These are phyloP conservation scores for Gossypium stocksii DNA, from an alignment of 345 rosid genomes.

Conservation along the genomic window DNA sequence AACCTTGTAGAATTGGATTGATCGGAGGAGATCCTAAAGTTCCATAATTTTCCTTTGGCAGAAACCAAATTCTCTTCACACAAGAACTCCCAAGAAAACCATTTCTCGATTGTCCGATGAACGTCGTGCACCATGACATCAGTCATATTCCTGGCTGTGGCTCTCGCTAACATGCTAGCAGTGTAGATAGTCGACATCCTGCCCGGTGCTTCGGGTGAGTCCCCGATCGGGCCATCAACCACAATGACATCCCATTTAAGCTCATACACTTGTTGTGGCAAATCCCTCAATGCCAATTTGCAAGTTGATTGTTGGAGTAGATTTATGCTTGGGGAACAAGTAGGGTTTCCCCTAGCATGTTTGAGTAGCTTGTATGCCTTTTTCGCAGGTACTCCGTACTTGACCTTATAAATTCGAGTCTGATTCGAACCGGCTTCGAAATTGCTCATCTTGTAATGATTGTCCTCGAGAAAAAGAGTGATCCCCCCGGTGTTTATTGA, in stretches of 20 bases:
- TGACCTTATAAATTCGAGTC: slow-evolving; percentile 49
- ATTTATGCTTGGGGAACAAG: slow-evolving; percentile 42
- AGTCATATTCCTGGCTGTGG: slow-evolving; percentile 37
- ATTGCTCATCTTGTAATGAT: slow-evolving; percentile 40
- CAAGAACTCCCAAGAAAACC: slow-evolving; percentile 92
- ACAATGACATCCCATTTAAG: slow-evolving; percentile 66
- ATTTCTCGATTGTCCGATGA: slow-evolving; percentile 73
- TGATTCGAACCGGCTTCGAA: slow-evolving; percentile 28
- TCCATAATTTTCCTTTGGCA: slow-evolving; percentile 73
- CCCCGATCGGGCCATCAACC: slow-evolving; percentile 66
- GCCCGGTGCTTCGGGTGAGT: slow-evolving; percentile 63
- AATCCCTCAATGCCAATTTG: slow-evolving; percentile 45
- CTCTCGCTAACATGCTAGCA: slow-evolving; percentile 64
- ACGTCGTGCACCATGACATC: slow-evolving; percentile 73
- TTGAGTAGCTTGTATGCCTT: slow-evolving; percentile 68
- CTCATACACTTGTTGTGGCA: slow-evolving; percentile 51
- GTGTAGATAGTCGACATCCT: slow-evolving; percentile 79
- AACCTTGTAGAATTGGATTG: slow-evolving; percentile 42
- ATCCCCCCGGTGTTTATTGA: slow-evolving; percentile 55
- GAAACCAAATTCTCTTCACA: slow-evolving; percentile 74
- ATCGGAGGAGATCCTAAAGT: slow-evolving; percentile 41
- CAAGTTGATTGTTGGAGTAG: slow-evolving; percentile 42
- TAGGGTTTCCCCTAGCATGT: slow-evolving; percentile 56
- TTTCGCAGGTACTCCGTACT: slow-evolving; percentile 47
- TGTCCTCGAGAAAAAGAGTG: slow-evolving; percentile 68